Conservation (phyloP, 2,329 filamentous ascomycete species). For the Ceratocystis albifundus region DNA sequence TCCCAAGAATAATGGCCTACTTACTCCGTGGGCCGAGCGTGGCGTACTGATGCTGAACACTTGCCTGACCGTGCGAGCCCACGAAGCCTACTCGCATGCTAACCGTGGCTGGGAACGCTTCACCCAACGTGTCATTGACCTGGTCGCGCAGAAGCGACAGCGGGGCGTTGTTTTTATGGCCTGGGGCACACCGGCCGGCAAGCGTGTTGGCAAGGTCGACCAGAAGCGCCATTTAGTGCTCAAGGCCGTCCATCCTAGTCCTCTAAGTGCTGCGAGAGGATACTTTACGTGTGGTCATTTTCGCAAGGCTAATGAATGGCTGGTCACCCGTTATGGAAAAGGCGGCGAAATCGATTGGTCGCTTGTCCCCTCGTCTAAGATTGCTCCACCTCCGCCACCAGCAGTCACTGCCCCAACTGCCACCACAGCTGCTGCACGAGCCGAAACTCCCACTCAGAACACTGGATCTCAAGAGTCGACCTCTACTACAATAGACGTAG, state of each 20-base stretch:
- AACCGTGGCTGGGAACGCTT: slow-evolving; percentile 86
- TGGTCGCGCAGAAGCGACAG: slow-evolving; percentile 63
- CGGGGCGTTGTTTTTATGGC: slow-evolving; percentile 87
- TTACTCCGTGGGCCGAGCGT: slow-evolving; percentile 87
- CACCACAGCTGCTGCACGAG: slow-evolving; percentile 23
- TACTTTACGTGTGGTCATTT: slow-evolving; percentile 82
- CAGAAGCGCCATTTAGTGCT: slow-evolving; percentile 66
- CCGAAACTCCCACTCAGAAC: slow-evolving; percentile 14
- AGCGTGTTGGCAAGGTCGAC: slow-evolving; percentile 65
- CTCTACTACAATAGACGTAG: slow-evolving; percentile 21
- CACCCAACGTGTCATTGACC: slow-evolving; percentile 83
- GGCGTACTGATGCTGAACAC: slow-evolving; percentile 92
- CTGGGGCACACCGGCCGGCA: slow-evolving; percentile 78
- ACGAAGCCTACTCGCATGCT: slow-evolving; percentile 75
- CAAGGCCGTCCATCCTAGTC: slow-evolving; percentile 81
- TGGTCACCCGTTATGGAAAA: slow-evolving; percentile 64
- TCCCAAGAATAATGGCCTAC: slow-evolving; percentile 64
- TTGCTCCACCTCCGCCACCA: slow-evolving; percentile 26
- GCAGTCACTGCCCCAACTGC: slow-evolving; percentile 10
- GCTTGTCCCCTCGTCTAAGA: slow-evolving; percentile 30
- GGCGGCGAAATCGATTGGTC: slow-evolving; percentile 80
- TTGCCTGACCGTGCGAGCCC: slow-evolving; percentile 81
- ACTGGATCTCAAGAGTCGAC: neutral
- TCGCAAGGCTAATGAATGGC: slow-evolving; percentile 72
- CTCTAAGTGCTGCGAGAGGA: slow-evolving; percentile 70